Evolutionary conservation across 495 filamentous ascomycete species (phyloP).

Genomic region (Lentithecium fluviatile): DNA sequence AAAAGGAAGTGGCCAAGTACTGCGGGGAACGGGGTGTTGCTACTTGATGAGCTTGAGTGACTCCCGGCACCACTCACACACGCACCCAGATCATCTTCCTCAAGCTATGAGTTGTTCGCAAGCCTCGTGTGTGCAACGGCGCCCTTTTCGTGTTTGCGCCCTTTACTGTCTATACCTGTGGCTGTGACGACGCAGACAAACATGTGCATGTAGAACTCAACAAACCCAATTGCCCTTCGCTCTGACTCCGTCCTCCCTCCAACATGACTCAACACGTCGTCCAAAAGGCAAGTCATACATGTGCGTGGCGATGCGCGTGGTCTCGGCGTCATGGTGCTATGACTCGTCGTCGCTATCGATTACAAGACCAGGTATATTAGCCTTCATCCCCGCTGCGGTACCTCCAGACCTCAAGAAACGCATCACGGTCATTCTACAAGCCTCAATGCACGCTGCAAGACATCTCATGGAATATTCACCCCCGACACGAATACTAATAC

Average conservation of each 20-base stretch:
- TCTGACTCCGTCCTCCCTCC: neutral
- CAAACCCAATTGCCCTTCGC: neutral
- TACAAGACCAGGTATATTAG: slow-evolving; percentile 1
- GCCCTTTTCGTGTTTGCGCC: slow-evolving; percentile 15
- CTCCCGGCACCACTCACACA: neutral
- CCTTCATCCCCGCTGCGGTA: neutral
- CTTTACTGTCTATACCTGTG: slow-evolving; percentile 1
- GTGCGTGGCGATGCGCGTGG: neutral
- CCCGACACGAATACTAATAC: neutral
- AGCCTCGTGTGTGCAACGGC: too few relatives aligned
- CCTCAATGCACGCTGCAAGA: slow-evolving; percentile 18
- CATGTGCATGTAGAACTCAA: neutral
- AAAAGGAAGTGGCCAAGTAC: slow-evolving; percentile 77
- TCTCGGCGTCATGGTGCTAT: slow-evolving; percentile 12
- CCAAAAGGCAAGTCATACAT: neutral
- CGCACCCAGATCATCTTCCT: too few relatives aligned
- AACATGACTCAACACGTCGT: neutral
- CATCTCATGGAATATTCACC: slow-evolving; percentile 23
- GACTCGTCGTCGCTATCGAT: slow-evolving; percentile 21
- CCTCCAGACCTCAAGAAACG: neutral
- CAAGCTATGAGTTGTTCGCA: too few relatives aligned
- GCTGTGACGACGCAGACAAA: too few relatives aligned
- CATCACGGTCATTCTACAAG: slow-evolving; percentile 5
- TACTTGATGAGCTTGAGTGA: slow-evolving; percentile 14
- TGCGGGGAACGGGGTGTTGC: slow-evolving; percentile 48